Evolutionary conservation across 176 grass and related monocot species (phyloP).

Genomic region (Musa itinerans): DNA sequence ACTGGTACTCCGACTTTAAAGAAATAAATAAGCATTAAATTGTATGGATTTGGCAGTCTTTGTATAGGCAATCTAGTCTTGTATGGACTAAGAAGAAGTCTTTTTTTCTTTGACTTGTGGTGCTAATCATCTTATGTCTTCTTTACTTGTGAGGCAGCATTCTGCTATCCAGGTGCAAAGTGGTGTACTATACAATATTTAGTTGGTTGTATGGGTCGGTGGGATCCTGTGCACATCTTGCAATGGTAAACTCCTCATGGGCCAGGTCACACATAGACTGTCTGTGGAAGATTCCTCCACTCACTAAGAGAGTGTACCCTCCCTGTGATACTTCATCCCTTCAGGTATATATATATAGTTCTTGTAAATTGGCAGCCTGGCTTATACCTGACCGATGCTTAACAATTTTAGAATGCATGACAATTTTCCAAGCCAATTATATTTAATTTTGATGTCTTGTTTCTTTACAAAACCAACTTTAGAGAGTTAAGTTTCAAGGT

Average conservation of each 20-base stretch:
- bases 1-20: too few species aligned
- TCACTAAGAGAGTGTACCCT: conserved; percentile 74
- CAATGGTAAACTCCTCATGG: conserved; percentile 97
- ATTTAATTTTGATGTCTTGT: too few species aligned
- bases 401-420: too few species aligned
- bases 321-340: conserved; percentile 84
- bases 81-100: not conserved
- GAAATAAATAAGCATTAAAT: too few species aligned
- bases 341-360: conserved; percentile 30
- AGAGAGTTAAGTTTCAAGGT: not conserved
- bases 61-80: too few species aligned
- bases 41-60: too few species aligned
- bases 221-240: conserved; percentile 81
- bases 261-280: conserved; percentile 71
- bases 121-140: conserved; percentile 2
- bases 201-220: conserved; percentile 84
- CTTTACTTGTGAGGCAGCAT: conserved; percentile 27
- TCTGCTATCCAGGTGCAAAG: conserved; percentile 76
- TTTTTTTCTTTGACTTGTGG: not conserved
- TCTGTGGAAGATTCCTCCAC: conserved; percentile 73
- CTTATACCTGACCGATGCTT: not conserved
- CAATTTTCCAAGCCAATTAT: not conserved
- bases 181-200: conserved; percentile 80
- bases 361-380: too few species aligned
- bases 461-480: not conserved